A percentile compares a stretch with the other conserved stretches of the same genome.
Evolutionary conservation across 306 rosid genomes (phyloP).

Genomic region (Dicorynia guianensis): DNA sequence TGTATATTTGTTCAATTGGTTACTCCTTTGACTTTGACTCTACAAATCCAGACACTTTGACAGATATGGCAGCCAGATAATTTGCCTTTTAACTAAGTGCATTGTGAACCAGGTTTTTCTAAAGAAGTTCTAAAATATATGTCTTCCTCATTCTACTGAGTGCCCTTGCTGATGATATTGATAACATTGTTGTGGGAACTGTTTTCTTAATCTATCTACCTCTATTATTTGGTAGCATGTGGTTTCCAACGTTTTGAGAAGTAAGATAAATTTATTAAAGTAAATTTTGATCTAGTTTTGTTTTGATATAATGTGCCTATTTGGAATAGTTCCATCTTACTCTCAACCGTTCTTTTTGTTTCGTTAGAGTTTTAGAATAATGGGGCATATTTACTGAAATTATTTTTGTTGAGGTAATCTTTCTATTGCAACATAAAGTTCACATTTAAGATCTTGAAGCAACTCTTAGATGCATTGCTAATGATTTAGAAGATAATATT

Average conservation of each 20-base stretch:
- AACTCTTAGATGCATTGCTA: neutral
- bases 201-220: constrained; percentile 13
- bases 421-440: neutral
- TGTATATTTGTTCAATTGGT: constrained; percentile 7
- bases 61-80: neutral
- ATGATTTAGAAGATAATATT: neutral
- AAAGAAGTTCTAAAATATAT: constrained; percentile 9
- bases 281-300: neutral
- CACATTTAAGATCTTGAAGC: neutral
- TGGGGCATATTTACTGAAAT: neutral
- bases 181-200: constrained; percentile 6
- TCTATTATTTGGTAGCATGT: neutral
- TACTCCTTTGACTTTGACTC: neutral
- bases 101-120: neutral
- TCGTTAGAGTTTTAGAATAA: constrained; percentile 2
- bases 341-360: neutral
- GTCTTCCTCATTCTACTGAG: neutral
- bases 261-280: too few species aligned
- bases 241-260: constrained; percentile 11
- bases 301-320: neutral
- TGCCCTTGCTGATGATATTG: constrained; percentile 4
- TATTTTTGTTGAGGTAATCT: neutral
- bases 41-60: constrained; percentile 8
- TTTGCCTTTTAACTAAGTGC: constrained; percentile 1
- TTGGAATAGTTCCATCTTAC: neutral